phyloP scores from a whole-genome alignment of 106 monocot species.

The Triglochin maritima region DNA sequence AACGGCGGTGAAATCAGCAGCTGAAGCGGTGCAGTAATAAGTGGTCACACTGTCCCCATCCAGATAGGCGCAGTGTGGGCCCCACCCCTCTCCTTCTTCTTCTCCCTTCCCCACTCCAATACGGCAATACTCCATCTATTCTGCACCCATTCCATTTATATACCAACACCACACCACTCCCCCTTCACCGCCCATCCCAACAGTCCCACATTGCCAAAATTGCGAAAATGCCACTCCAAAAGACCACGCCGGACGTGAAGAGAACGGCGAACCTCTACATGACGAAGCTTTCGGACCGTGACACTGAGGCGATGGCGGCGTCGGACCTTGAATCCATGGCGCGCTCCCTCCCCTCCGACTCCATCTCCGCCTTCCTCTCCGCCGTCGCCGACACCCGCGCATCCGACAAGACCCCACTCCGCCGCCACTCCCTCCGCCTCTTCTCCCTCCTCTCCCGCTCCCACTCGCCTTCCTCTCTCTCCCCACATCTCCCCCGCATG shows the following conservation, averaged over 20 bases:
- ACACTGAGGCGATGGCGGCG: conserved; percentile 78
- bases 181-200: background rate
- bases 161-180: background rate
- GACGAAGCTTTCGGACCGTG: conserved; percentile 72
- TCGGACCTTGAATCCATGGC: conserved; percentile 81
- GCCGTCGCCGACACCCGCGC: conserved; percentile 63
- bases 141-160: background rate
- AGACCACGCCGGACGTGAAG: conserved; percentile 14
- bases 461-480: conserved; percentile 19
- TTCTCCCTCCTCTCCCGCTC: conserved; percentile 39
- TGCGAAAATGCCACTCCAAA: background rate
- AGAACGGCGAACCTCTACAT: conserved; percentile 55
- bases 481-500: conserved; percentile 62
- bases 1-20: too few species aligned
- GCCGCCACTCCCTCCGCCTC: conserved; percentile 68
- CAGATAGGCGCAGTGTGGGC: too few species aligned
- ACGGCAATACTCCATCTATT: too few species aligned
- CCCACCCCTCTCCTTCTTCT: too few species aligned
- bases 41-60: too few species aligned
- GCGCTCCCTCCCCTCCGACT: conserved; percentile 28
- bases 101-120: too few species aligned
- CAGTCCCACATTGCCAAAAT: too few species aligned
- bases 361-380: conserved; percentile 51
- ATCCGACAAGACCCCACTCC: conserved; percentile 71
- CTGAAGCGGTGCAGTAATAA: too few species aligned